Conservation (phyloP, 192 early-diverging fungal species). For the Mortierella claussenii region DNA sequence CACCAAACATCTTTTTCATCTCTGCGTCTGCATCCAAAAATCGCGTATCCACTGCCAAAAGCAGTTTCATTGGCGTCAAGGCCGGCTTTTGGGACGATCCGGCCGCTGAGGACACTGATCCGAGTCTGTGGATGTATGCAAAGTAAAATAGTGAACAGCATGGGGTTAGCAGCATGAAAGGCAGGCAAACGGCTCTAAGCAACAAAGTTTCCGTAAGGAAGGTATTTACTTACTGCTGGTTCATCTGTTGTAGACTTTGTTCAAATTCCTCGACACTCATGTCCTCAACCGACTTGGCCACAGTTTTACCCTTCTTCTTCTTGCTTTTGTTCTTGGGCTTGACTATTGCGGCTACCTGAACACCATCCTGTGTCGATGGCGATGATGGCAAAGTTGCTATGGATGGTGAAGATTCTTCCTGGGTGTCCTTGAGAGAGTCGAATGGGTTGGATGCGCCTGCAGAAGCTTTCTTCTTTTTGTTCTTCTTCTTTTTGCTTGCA, state of each 20-base stretch:
- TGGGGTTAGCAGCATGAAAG: background rate
- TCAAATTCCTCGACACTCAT: slow-evolving; percentile 76
- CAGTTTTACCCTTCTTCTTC: slow-evolving; percentile 61
- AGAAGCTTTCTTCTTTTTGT: slow-evolving; percentile 65
- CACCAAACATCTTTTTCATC: slow-evolving; percentile 91
- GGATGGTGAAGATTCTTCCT: too few relatives aligned
- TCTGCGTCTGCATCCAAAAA: slow-evolving; percentile 87
- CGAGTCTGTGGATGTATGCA: slow-evolving; percentile 2
- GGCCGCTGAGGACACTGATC: slow-evolving; percentile 7
- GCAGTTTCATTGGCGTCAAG: slow-evolving; percentile 31
- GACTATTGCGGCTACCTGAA: background rate
- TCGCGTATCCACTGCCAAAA: slow-evolving; percentile 69
- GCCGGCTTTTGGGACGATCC: slow-evolving; percentile 6
- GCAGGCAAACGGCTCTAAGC: too few relatives aligned
- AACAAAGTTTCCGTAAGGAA: background rate
- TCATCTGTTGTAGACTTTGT: slow-evolving; percentile 67
- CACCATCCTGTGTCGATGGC: background rate
- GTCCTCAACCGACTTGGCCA: slow-evolving; percentile 54
- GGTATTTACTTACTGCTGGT: slow-evolving; percentile 67
- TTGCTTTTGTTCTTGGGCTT: slow-evolving; percentile 58
- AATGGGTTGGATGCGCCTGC: slow-evolving; percentile 29
- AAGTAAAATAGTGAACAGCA: background rate
- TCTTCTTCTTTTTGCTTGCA: slow-evolving; percentile 58
- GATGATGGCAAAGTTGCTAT: background rate
- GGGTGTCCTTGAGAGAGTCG: slow-evolving; percentile 28